Conservation (phyloP, 768 basidiomycete species). For the Lactarius psammicola region DNA sequence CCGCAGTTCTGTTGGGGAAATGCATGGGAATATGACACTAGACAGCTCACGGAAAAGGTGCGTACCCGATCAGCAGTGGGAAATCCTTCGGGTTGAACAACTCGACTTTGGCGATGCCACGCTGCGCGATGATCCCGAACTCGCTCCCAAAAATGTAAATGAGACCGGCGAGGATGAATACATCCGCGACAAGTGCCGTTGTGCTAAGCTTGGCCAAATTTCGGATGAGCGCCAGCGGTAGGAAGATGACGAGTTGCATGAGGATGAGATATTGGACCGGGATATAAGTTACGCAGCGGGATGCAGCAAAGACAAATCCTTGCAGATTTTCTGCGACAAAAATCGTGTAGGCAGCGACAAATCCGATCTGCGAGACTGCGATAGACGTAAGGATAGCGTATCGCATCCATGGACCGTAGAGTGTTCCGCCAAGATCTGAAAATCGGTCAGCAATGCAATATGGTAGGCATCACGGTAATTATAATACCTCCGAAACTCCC, state of each 20-base stretch:
- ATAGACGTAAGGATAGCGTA: conserved; percentile 85
- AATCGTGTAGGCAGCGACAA: conserved; percentile 89
- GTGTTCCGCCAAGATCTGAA: conserved; percentile 86
- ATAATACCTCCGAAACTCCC: conserved; percentile 88
- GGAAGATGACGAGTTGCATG: conserved; percentile 79
- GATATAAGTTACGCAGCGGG: conserved; percentile 65
- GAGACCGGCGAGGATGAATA: conserved; percentile 86
- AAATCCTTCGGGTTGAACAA: conserved; percentile 90
- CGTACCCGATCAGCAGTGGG: conserved; percentile 85
- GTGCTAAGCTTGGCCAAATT: conserved; percentile 94
- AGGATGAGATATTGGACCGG: conserved; percentile 80
- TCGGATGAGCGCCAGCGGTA: conserved; percentile 86
- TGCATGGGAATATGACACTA: conserved; percentile 3
- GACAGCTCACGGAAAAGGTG: neutral
- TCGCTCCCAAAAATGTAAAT: conserved; percentile 90
- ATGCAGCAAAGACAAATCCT: conserved; percentile 81
- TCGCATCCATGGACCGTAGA: conserved; percentile 95
- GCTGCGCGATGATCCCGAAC: conserved; percentile 57
- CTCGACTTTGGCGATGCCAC: conserved; percentile 76
- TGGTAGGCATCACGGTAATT: conserved; percentile 6
- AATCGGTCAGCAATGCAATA: neutral
- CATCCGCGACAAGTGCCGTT: conserved; percentile 91
- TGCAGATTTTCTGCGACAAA: conserved; percentile 93
- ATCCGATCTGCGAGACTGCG: conserved; percentile 84
- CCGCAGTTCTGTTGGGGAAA: conserved; percentile 70